Evolutionary conservation across 371 early-diverging fungal species (phyloP).

Genomic region (Capillidium heterosporum): DNA sequence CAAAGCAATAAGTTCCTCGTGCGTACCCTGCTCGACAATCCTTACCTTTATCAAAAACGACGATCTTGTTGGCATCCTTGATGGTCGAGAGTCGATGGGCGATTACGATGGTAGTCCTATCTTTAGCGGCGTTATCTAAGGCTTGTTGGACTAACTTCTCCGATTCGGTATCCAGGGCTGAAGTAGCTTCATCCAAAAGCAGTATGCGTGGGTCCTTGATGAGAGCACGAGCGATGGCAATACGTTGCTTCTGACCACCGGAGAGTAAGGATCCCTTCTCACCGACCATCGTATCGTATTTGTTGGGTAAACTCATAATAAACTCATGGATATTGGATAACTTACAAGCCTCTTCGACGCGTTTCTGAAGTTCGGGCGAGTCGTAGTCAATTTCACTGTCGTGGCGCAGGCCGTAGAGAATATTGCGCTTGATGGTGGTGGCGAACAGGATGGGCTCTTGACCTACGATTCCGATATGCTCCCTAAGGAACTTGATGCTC

Average conservation of each 20-base stretch:
- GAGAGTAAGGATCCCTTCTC: slow-evolving; percentile 41
- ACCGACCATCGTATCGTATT: slow-evolving; percentile 48
- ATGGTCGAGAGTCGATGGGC: slow-evolving; percentile 77
- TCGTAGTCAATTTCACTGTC: background rate
- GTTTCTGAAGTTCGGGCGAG: slow-evolving; percentile 7
- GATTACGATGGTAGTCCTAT: slow-evolving; percentile 79
- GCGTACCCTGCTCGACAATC: slow-evolving; percentile 53
- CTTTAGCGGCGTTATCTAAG: slow-evolving; percentile 47
- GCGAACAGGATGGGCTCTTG: slow-evolving; percentile 82
- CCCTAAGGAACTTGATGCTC: slow-evolving; percentile 35
- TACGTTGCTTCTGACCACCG: slow-evolving; percentile 63
- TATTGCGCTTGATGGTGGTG: slow-evolving; percentile 70
- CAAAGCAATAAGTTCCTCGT: slow-evolving; percentile 31
- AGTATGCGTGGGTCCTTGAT: slow-evolving; percentile 44
- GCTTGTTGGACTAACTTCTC: slow-evolving; percentile 68
- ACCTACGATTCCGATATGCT: slow-evolving; percentile 60
- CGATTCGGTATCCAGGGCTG: slow-evolving; percentile 60
- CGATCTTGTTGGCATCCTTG: slow-evolving; percentile 64
- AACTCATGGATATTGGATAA: slow-evolving; percentile 55
- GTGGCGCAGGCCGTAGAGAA: slow-evolving; percentile 38
- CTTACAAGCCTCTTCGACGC: slow-evolving; percentile 24
- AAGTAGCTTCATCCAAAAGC: slow-evolving; percentile 47
- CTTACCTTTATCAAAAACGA: slow-evolving; percentile 52
- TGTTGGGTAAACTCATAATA: slow-evolving; percentile 45
- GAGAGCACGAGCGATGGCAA: slow-evolving; percentile 37